A percentile compares a stretch with the other conserved stretches of the same genome.
Evolutionary conservation across 352 stramenopile genomes (phyloP).

Genomic region (Globisporangium lucens): DNA sequence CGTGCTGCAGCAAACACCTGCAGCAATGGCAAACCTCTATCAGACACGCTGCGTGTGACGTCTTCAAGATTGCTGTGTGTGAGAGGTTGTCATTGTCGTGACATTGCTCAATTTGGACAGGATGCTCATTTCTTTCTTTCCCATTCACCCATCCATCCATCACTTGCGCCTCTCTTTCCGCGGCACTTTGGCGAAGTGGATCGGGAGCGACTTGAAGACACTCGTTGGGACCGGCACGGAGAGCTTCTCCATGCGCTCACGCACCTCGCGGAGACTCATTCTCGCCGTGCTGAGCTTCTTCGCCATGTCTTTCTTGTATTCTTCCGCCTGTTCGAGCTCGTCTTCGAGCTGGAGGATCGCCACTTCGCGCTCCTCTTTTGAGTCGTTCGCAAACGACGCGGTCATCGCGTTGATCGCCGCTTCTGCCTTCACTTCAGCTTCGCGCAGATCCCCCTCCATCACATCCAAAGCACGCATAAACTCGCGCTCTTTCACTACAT

Average conservation of each 20-base stretch:
- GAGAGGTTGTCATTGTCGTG: too few species aligned
- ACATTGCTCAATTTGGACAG: too few species aligned
- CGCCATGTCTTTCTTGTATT: constrained; percentile 44
- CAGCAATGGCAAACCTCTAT: too few species aligned
- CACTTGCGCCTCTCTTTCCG: constrained; percentile 12
- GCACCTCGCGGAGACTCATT: constrained; percentile 32
- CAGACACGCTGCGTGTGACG: too few species aligned
- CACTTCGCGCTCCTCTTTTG: constrained; percentile 34
- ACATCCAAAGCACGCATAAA: constrained; percentile 40
- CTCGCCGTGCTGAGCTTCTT: constrained; percentile 34
- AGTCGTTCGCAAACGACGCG: constrained; percentile 36
- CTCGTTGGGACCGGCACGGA: constrained; percentile 18
- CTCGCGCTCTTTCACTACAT: constrained; percentile 43
- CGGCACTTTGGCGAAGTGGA: constrained; percentile 41
- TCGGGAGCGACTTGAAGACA: constrained; percentile 21
- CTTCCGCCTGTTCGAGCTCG: constrained; percentile 53
- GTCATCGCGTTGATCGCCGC: constrained; percentile 49
- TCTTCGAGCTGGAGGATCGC: constrained; percentile 51
- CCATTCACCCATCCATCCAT: background rate
- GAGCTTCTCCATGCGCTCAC: constrained; percentile 32
- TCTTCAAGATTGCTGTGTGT: too few species aligned
- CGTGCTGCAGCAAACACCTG: too few species aligned
- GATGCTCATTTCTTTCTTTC: too few species aligned
- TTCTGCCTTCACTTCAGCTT: constrained; percentile 53
- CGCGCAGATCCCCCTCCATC: constrained; percentile 46